These are phyloP conservation scores for Chlorociboria aeruginascens DNA, from an alignment of 495 filamentous ascomycete genomes.

Conservation along the genomic window DNA sequence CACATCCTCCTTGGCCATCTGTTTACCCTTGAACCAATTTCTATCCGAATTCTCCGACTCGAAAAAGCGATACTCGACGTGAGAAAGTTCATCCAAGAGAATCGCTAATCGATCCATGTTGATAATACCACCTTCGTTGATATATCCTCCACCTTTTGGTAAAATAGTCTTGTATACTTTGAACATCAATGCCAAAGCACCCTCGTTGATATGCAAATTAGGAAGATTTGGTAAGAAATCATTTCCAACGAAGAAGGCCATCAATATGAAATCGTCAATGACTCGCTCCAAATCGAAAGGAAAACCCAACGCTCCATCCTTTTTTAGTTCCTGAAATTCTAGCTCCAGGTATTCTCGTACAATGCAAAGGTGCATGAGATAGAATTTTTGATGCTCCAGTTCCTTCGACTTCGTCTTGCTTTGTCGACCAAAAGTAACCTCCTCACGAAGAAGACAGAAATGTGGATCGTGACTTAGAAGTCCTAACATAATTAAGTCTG, in stretches of 20 bases:
- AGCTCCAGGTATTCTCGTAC: constrained; percentile 94
- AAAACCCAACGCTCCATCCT: constrained; percentile 62
- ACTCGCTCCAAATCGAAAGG: constrained; percentile 89
- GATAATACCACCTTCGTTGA: constrained; percentile 89
- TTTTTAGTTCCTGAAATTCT: constrained; percentile 88
- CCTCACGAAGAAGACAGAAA: constrained; percentile 92
- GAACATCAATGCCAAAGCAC: constrained; percentile 92
- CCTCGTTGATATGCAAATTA: constrained; percentile 96
- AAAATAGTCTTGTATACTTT: constrained; percentile 87
- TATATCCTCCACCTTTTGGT: constrained; percentile 83
- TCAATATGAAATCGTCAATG: constrained; percentile 98
- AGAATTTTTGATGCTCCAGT: constrained; percentile 98
- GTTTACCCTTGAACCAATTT: constrained; percentile 84
- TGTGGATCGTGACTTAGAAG: constrained; percentile 95
- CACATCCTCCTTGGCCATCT: constrained; percentile 46
- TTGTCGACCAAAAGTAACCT: constrained; percentile 91
- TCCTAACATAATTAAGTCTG: constrained; percentile 97
- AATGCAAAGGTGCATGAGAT: constrained; percentile 91
- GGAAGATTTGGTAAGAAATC: constrained; percentile 97
- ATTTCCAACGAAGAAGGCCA: constrained; percentile 99
- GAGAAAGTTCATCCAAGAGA: constrained; percentile 69
- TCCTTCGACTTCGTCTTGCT: constrained; percentile 82
- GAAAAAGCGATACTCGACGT: constrained; percentile 84
- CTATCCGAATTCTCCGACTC: constrained; percentile 81
- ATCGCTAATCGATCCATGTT: constrained; percentile 68